Evolutionary conservation across 2,329 filamentous ascomycete genomes (phyloP), one percentile per base, ranked within the genome.

Genomic region (Elsinoe perseae): DNA sequence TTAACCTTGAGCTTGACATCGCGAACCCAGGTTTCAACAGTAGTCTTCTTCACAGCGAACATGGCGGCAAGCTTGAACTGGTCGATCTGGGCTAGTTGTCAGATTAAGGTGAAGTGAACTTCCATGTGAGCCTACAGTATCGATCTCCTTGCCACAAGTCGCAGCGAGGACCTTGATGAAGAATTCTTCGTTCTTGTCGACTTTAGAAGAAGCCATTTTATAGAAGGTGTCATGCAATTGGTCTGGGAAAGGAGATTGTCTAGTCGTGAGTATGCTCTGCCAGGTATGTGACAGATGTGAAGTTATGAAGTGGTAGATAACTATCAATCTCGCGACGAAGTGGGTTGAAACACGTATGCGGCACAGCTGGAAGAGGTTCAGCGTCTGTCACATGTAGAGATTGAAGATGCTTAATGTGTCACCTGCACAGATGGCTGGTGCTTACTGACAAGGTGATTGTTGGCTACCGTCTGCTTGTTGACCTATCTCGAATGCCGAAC

Each of bases 1-100:
- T 30, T 32, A 9, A 48, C 43, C 23, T 48, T 48, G 21, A 25
- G 18, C n/a, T 48, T 48, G 5, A 16, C 12, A 12, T 48, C 43
- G 12, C 27, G 30, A 18, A 54, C 34, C 34, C 34, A 43, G 3
- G 32, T 16, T 36, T 54, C 36, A 2, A 54, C 50, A 4, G 50
- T 54, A n/a, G 50, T 54, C 32, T 54, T 54, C 23, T 36, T 36
- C 7, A 54, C 50, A 7, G 34, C 50, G 12, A 28, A 5, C 3
- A 54, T 20, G 25, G 18, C 50, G 4, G 50, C 50, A 10, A 54
- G 18, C 36, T 54, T 54, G 32, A 40, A 36, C n/a, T 38, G 34
- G 21, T 54, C 50, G 50, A 54, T 21, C 50, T 54, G 18, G 42
- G 32, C n/a, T 16, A n/a, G 10, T 9, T 2, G 25, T 54, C 50